These are phyloP conservation scores for Schwanniomyces sp. DNA, from an alignment of 805 yeast genomes.

Conservation along the genomic window DNA sequence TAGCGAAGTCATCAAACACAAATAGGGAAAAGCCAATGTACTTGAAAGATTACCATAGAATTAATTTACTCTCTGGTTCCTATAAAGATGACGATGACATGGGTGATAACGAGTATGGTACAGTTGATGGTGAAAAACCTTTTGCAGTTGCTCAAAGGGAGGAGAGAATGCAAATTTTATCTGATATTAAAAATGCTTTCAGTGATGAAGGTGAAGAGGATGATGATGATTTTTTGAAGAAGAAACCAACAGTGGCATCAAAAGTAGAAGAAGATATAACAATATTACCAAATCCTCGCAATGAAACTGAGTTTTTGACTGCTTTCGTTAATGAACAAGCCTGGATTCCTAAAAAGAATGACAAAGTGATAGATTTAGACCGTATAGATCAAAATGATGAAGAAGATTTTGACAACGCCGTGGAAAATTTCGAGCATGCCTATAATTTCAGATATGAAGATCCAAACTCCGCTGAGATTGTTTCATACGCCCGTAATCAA, in stretches of 20 bases:
- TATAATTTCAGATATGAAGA: constrained; percentile 96
- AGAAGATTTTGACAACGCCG: constrained; percentile 89
- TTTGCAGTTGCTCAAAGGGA: constrained; percentile 74
- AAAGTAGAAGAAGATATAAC: constrained; percentile 25
- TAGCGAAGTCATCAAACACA: constrained; percentile 10
- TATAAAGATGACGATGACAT: constrained; percentile 56
- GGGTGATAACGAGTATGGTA: constrained; percentile 34
- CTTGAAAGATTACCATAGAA: constrained; percentile 90
- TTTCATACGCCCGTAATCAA: constrained; percentile 92
- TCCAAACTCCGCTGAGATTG: constrained; percentile 84
- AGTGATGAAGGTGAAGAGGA: constrained; percentile 41
- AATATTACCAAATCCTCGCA: constrained; percentile 58
- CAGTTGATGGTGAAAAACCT: constrained; percentile 60
- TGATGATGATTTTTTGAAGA: constrained; percentile 55
- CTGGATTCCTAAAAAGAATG: constrained; percentile 80
- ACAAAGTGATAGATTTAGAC: constrained; percentile 54
- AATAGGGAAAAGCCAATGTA: constrained; percentile 64
- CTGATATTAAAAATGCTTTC: constrained; percentile 75
- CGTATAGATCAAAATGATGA: constrained; percentile 58
- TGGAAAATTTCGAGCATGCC: constrained; percentile 86
- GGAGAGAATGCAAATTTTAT: constrained; percentile 69
- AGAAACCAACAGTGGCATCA: constrained; percentile 38
- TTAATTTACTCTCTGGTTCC: constrained; percentile 70
- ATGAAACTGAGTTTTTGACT: constrained; percentile 69
- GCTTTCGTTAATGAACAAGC: constrained; percentile 77